These are phyloP conservation scores for Teunomyces atbi DNA, from an alignment of 805 yeast genomes.

Conservation along the genomic window DNA sequence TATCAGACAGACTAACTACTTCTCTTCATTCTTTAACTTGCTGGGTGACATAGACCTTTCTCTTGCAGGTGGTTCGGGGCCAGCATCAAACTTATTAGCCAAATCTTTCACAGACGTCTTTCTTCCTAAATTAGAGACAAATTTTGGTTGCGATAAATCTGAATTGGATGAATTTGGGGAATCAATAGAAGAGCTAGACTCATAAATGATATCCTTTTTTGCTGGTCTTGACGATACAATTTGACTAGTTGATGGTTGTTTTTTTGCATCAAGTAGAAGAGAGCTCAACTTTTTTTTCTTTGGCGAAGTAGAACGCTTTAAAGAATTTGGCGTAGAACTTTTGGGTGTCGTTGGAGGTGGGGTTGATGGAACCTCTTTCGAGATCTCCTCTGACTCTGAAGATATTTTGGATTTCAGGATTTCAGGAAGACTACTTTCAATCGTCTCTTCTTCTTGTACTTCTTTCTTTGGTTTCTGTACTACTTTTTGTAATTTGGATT, in stretches of 20 bases:
- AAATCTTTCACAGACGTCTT: conserved; percentile 34
- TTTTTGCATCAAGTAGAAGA: conserved; percentile 12
- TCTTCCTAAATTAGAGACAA: conserved; percentile 24
- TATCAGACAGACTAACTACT: background rate
- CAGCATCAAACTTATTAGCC: conserved; percentile 26
- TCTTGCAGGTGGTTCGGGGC: conserved; percentile 12
- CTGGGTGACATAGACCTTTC: conserved; percentile 16
- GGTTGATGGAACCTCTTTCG: conserved; percentile 7
- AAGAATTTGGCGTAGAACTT: conserved; percentile 13
- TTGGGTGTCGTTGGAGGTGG: conserved; percentile 21
- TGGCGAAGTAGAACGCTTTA: conserved; percentile 40
- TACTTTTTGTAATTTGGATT: conserved; percentile 25
- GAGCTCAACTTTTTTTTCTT: conserved; percentile 33
- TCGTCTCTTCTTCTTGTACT: conserved; percentile 1
- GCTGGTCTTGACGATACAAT: conserved; percentile 24
- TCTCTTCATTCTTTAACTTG: conserved; percentile 2
- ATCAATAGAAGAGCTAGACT: conserved; percentile 5
- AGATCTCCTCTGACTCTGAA: background rate
- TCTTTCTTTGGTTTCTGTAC: conserved; percentile 16
- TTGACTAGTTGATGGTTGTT: conserved; percentile 1
- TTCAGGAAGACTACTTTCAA: background rate
- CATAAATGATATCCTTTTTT: conserved; percentile 27
- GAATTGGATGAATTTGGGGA: conserved; percentile 11
- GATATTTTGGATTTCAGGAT: conserved; percentile 2
- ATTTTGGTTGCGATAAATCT: conserved; percentile 29